phyloP scores from a whole-genome alignment of 768 basidiomycete species.

The Termitomyces sp. region DNA sequence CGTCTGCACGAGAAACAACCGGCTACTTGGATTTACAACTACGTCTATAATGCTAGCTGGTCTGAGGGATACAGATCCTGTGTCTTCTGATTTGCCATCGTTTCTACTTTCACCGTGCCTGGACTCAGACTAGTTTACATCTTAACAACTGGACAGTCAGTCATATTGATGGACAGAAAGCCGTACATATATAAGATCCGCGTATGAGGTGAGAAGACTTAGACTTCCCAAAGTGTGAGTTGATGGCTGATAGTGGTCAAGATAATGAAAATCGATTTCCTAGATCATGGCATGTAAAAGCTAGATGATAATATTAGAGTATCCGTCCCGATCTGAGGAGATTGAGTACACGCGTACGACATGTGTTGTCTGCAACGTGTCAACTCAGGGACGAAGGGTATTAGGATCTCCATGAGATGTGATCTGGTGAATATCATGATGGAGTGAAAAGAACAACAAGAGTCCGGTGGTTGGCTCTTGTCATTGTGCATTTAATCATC shows the following conservation, averaged over 20 bases:
- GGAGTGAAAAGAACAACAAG: neutral
- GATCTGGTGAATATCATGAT: neutral
- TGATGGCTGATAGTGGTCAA: too few relatives aligned
- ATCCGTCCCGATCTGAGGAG: neutral
- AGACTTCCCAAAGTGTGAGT: too few relatives aligned
- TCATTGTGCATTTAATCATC: neutral
- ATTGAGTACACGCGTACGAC: neutral
- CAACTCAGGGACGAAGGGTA: too few relatives aligned
- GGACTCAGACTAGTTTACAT: too few relatives aligned
- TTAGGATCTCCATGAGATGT: neutral
- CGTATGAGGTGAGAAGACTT: neutral
- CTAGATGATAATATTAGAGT: neutral
- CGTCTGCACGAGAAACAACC: too few relatives aligned
- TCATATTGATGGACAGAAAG: too few relatives aligned
- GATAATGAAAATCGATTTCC: neutral
- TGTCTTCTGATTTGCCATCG: too few relatives aligned
- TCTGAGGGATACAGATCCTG: too few relatives aligned
- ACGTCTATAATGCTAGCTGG: too few relatives aligned
- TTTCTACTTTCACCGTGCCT: too few relatives aligned
- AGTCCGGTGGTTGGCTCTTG: neutral
- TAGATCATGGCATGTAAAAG: neutral
- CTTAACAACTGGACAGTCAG: neutral
- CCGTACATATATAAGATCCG: too few relatives aligned
- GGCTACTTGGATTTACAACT: too few relatives aligned
- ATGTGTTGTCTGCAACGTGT: neutral